Percentiles rank a stretch among this genome's conserved stretches.
Conservation (phyloP, 805 yeast genomes). For the Phaffomyces thermotolerans region DNA sequence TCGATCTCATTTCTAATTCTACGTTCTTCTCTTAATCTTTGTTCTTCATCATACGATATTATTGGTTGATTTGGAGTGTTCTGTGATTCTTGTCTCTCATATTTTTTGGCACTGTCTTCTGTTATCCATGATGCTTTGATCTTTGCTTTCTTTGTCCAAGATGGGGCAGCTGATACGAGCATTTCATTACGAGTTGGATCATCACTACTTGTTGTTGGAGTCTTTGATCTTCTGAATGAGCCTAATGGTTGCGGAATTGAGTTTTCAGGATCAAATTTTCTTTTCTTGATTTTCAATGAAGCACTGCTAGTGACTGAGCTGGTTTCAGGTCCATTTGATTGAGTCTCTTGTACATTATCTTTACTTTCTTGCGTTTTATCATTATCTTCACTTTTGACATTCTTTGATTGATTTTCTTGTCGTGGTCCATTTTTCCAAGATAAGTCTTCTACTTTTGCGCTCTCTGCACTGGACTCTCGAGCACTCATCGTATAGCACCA, state of each 20-base stretch:
- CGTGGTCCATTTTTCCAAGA: too few species aligned
- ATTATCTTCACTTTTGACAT: too few species aligned
- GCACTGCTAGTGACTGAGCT: too few species aligned
- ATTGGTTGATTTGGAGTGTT: neutral
- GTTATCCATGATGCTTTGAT: slow-evolving; percentile 11
- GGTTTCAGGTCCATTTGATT: neutral
- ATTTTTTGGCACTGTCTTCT: slow-evolving; percentile 8
- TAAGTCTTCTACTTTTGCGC: too few species aligned
- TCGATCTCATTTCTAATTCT: slow-evolving; percentile 21
- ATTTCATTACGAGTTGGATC: neutral
- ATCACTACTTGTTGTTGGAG: neutral
- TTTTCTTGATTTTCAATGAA: slow-evolving; percentile 11
- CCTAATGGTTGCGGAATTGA: too few species aligned
- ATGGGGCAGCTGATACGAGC: too few species aligned
- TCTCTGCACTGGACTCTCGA: too few species aligned
- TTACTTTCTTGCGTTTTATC: neutral
- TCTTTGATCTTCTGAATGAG: neutral
- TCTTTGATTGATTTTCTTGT: too few species aligned
- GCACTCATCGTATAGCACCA: too few species aligned
- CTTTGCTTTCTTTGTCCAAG: too few species aligned
- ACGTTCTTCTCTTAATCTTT: slow-evolving; percentile 17
- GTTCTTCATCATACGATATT: slow-evolving; percentile 6
- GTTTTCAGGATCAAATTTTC: slow-evolving; percentile 6
- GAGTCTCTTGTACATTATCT: neutral
- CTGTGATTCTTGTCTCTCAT: neutral